Evolutionary conservation across 208 protist species (phyloP).

Genomic region (Jaenimonas drosophilae): DNA sequence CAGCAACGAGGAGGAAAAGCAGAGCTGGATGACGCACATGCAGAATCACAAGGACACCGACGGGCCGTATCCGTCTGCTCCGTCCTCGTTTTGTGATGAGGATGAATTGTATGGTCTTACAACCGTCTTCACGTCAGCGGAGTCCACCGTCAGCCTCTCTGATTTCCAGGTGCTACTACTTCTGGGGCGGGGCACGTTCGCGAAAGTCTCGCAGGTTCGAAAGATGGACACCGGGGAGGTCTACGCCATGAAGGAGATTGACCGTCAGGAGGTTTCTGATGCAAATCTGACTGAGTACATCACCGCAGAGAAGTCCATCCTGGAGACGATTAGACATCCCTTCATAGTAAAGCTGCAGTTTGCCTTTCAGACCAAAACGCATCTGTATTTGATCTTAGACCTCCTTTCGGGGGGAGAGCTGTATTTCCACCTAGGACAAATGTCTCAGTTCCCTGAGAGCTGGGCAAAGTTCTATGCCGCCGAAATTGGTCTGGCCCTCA

Average conservation of each 20-base stretch:
- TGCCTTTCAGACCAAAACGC: conserved; percentile 91
- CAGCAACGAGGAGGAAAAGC: conserved; percentile 12
- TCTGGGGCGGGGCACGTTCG: conserved; percentile 89
- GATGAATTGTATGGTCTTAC: too few relatives aligned
- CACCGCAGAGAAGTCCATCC: conserved; percentile 81
- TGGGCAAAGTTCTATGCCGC: conserved; percentile 88
- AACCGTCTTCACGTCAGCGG: too few relatives aligned
- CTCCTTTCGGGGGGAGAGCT: conserved; percentile 89
- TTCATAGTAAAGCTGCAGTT: conserved; percentile 94
- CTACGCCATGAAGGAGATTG: conserved; percentile 92
- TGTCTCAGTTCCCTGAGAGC: conserved; percentile 49
- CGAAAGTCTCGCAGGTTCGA: conserved; percentile 83
- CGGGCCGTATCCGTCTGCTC: too few relatives aligned
- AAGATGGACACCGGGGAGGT: conserved; percentile 75
- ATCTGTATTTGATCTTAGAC: conserved; percentile 91
- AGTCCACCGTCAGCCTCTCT: conserved; percentile 56
- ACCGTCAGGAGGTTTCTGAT: conserved; percentile 47
- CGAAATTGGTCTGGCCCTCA: conserved; percentile 84
- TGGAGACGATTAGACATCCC: conserved; percentile 89
- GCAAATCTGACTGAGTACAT: conserved; percentile 67
- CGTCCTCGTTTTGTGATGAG: too few relatives aligned
- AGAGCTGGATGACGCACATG: conserved; percentile 28
- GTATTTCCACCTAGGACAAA: conserved; percentile 71
- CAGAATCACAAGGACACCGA: too few relatives aligned
- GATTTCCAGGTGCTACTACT: conserved; percentile 86